Percentiles rank a stretch among this genome's conserved stretches.
Conservation (phyloP, 2,329 filamentous ascomycete species). For the Madurella fahalii region DNA sequence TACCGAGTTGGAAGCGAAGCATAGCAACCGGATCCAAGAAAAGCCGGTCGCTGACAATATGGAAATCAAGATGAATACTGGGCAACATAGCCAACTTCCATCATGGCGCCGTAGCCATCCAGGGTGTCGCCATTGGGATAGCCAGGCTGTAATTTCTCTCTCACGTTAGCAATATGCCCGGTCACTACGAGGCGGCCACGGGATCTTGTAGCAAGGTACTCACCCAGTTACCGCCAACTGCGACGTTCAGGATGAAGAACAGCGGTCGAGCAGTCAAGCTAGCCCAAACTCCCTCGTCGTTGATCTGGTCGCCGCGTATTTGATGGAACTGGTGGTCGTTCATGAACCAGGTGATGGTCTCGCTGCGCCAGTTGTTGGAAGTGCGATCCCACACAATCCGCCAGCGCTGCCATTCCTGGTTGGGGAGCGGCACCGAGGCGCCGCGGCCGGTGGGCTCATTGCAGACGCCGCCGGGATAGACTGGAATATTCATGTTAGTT, state of each 20-base stretch:
- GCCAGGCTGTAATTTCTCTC: constrained; percentile 27
- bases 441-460: constrained; percentile 44
- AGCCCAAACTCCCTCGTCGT: constrained; percentile 40
- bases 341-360: constrained; percentile 47
- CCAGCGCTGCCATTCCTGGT: constrained; percentile 48
- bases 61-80: constrained; percentile 21
- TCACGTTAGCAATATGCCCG: background rate
- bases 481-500: background rate
- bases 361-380: constrained; percentile 37
- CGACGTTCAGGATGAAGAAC: constrained; percentile 30
- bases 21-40: background rate
- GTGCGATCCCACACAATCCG: constrained; percentile 45
- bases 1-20: background rate
- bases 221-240: constrained; percentile 33
- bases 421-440: constrained; percentile 36
- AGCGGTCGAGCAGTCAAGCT: constrained; percentile 29
- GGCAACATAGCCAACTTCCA: constrained; percentile 31
- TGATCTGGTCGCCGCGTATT: constrained; percentile 40
- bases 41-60: background rate
- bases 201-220: constrained; percentile 10
- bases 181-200: too few species aligned
- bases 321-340: constrained; percentile 43
- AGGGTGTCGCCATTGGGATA: constrained; percentile 27
- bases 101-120: constrained; percentile 30
- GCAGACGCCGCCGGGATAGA: constrained; percentile 42